phyloP scores from a whole-genome alignment of 1,284 basidiomycete species.

The Fistulinella staudtii region DNA sequence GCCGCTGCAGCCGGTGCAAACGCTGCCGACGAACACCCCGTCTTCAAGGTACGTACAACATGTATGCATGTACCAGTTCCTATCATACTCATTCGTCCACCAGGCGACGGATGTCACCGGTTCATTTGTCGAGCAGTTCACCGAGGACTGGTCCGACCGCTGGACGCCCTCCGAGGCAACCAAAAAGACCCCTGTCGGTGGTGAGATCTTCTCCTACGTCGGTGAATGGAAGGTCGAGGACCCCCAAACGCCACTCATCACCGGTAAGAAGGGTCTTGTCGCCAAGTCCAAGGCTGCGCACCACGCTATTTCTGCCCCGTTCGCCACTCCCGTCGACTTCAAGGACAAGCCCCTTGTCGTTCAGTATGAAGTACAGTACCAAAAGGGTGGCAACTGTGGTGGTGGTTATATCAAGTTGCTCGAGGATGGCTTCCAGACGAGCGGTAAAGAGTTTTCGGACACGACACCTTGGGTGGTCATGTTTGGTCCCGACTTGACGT shows the following conservation, averaged over 20 bases:
- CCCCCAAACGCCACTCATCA: conserved; percentile 65
- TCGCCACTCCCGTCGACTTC: conserved; percentile 77
- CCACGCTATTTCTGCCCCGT: conserved; percentile 96
- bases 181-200: conserved; percentile 92
- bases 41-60: conserved; percentile 53
- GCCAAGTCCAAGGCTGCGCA: conserved; percentile 91
- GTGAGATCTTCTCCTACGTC: conserved; percentile 94
- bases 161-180: conserved; percentile 98
- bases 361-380: conserved; percentile 99
- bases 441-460: conserved; percentile 92
- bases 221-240: conserved; percentile 98
- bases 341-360: conserved; percentile 88
- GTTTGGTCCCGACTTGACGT: conserved; percentile 90
- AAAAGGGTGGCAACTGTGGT: conserved; percentile 98
- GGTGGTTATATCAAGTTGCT: conserved; percentile 99
- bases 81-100: conserved; percentile 13
- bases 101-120: conserved; percentile 84
- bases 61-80: background rate
- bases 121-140: conserved; percentile 98
- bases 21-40: conserved; percentile 58
- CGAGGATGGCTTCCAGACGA: conserved; percentile 86
- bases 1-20: conserved; percentile 59
- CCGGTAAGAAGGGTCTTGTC: conserved; percentile 86
- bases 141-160: conserved; percentile 82
- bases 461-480: conserved; percentile 98